Conservation (phyloP, 179 eudicot genomes). For the Pouteria campechiana region DNA sequence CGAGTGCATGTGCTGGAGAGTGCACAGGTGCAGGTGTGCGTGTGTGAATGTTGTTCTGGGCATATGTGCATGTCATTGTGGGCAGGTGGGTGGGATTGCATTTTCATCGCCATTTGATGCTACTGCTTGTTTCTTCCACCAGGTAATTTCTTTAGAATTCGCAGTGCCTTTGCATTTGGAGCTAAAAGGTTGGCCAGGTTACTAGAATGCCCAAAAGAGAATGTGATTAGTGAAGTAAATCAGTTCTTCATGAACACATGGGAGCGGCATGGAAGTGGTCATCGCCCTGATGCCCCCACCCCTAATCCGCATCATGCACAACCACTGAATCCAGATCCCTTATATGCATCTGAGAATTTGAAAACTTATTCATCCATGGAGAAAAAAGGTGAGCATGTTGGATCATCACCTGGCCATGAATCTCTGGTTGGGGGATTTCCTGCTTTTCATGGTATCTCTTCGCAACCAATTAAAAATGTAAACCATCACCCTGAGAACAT, state of each 20-base stretch:
- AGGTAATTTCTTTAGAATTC: constrained; percentile 60
- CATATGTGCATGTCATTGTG: too few relatives aligned
- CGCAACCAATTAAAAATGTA: not conserved
- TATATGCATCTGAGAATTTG: not conserved
- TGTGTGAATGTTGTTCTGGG: too few relatives aligned
- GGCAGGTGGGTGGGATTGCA: too few relatives aligned
- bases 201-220: constrained; percentile 35
- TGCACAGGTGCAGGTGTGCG: too few relatives aligned
- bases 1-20: too few relatives aligned
- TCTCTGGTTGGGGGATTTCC: not conserved
- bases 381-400: constrained; percentile 2
- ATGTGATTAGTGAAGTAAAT: constrained; percentile 27
- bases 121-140: constrained; percentile 4
- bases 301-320: constrained; percentile 3
- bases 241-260: constrained; percentile 48
- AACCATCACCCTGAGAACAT: not conserved
- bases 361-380: constrained; percentile 1
- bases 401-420: constrained; percentile 1
- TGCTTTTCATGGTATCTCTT: constrained; percentile 1
- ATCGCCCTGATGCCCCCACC: constrained; percentile 35
- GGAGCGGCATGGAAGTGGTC: constrained; percentile 40
- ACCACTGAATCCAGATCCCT: constrained; percentile 6
- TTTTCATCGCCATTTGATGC: too few relatives aligned
- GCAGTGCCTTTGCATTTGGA: constrained; percentile 55
- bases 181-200: constrained; percentile 38